These are phyloP conservation scores for Fonsecaea monophora DNA, from an alignment of 2,329 filamentous ascomycete species.

Conservation along the genomic window DNA sequence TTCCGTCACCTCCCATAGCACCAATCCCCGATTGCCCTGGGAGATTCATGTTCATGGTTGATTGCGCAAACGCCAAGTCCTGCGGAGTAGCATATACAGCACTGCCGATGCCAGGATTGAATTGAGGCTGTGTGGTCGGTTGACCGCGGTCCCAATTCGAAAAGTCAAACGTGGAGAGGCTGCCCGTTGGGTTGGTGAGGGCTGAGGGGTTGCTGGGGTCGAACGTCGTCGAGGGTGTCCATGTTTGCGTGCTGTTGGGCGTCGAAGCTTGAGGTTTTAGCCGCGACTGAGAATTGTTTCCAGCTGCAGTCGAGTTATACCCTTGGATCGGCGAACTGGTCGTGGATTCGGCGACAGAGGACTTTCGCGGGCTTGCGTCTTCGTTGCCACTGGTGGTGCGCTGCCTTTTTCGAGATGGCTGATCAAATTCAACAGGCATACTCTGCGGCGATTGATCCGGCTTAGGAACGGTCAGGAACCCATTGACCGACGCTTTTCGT, in stretches of 20 bases:
- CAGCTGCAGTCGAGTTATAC: conserved; percentile 8
- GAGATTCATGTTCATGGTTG: conserved; percentile 36
- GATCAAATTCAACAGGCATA: conserved; percentile 30
- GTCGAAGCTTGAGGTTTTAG: conserved; percentile 26
- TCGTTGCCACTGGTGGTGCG: conserved; percentile 28
- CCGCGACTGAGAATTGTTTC: conserved; percentile 7
- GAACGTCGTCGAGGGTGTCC: conserved; percentile 30
- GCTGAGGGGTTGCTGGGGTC: conserved; percentile 29
- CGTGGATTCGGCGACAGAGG: conserved; percentile 29
- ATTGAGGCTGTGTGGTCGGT: conserved; percentile 34
- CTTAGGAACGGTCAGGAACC: conserved; percentile 35
- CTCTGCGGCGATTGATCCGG: conserved; percentile 32
- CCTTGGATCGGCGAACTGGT: conserved; percentile 30
- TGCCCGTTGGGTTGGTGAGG: conserved; percentile 23
- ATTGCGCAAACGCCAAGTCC: conserved; percentile 37
- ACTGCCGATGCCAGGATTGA: conserved; percentile 28
- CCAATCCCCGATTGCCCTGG: conserved; percentile 12
- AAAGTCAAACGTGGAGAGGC: conserved; percentile 29
- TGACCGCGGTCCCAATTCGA: conserved; percentile 36
- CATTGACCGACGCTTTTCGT: conserved; percentile 36
- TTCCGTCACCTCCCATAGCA: conserved; percentile 9
- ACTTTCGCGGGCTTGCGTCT: conserved; percentile 31
- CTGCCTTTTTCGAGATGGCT: conserved; percentile 43
- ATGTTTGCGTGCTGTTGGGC: conserved; percentile 29
- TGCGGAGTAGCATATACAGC: conserved; percentile 38